Evolutionary conservation across 257 asterid genomes (phyloP).

Genomic region (Solanum clarkiae): DNA sequence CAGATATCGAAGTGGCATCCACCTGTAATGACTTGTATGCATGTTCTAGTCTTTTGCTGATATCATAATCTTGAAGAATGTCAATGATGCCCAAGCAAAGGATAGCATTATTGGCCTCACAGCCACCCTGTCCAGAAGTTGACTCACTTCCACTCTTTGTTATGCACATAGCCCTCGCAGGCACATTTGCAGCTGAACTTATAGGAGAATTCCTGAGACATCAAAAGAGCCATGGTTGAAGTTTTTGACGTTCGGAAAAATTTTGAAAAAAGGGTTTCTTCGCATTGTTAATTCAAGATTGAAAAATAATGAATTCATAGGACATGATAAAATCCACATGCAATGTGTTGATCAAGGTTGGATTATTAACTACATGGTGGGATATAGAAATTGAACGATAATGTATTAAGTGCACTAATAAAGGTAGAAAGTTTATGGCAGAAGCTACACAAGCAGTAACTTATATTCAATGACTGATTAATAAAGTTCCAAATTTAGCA

Average conservation of each 20-base stretch:
- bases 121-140: conserved; percentile 20
- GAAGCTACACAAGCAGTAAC: background rate
- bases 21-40: conserved; percentile 73
- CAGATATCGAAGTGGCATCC: conserved; percentile 56
- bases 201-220: conserved; percentile 42
- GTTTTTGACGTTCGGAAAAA: background rate
- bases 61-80: conserved; percentile 70
- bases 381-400: background rate
- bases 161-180: conserved; percentile 57
- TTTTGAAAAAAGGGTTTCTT: background rate
- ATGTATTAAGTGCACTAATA: background rate
- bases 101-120: conserved; percentile 49
- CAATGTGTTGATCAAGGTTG: background rate
- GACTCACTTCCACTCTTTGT: conserved; percentile 36
- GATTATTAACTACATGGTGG: background rate
- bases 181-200: conserved; percentile 60
- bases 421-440: background rate
- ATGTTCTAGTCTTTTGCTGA: conserved; percentile 71
- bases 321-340: background rate
- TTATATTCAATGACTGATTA: background rate
- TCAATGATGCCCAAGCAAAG: conserved; percentile 77
- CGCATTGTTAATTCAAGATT: background rate
- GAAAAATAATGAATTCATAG: background rate
- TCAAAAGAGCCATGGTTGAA: background rate
- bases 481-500: background rate